A percentile compares a stretch with the other conserved stretches of the same genome.
Conservation (phyloP, 805 yeast genomes). For the Candida orba region DNA sequence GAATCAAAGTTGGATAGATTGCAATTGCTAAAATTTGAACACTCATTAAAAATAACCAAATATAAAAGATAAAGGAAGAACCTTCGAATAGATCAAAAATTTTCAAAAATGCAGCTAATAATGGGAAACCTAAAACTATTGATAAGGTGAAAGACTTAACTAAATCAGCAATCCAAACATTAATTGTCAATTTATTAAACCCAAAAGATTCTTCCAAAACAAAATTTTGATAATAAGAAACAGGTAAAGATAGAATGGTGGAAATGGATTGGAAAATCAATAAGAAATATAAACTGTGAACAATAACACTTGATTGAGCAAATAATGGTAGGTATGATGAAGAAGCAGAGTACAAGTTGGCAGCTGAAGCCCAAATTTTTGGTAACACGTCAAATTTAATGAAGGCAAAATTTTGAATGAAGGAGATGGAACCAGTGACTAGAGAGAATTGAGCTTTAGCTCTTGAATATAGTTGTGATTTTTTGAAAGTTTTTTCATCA, state of each 20-base stretch:
- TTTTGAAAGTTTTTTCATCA: constrained; percentile 62
- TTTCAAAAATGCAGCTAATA: constrained; percentile 68
- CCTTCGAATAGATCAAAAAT: constrained; percentile 70
- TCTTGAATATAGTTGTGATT: constrained; percentile 70
- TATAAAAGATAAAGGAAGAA: constrained; percentile 71
- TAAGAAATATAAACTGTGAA: constrained; percentile 65
- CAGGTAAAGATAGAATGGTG: constrained; percentile 55
- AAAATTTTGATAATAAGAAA: constrained; percentile 70
- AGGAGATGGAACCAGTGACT: constrained; percentile 41
- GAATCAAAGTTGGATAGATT: constrained; percentile 76
- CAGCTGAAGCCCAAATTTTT: constrained; percentile 47
- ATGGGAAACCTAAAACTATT: constrained; percentile 59
- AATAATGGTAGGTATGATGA: constrained; percentile 23
- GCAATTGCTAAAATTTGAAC: constrained; percentile 72
- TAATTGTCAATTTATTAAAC: constrained; percentile 76
- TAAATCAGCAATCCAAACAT: constrained; percentile 66
- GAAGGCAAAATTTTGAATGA: constrained; percentile 49
- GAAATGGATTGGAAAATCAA: constrained; percentile 43
- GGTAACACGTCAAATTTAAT: constrained; percentile 62
- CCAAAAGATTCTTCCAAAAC: constrained; percentile 90
- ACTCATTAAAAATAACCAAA: constrained; percentile 61
- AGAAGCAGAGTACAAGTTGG: constrained; percentile 26
- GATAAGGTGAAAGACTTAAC: constrained; percentile 53
- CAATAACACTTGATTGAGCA: constrained; percentile 48
- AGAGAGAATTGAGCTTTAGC: constrained; percentile 72